These are phyloP conservation scores for Mucor circinelloides DNA, from an alignment of 371 early-diverging fungal species.

Conservation along the genomic window DNA sequence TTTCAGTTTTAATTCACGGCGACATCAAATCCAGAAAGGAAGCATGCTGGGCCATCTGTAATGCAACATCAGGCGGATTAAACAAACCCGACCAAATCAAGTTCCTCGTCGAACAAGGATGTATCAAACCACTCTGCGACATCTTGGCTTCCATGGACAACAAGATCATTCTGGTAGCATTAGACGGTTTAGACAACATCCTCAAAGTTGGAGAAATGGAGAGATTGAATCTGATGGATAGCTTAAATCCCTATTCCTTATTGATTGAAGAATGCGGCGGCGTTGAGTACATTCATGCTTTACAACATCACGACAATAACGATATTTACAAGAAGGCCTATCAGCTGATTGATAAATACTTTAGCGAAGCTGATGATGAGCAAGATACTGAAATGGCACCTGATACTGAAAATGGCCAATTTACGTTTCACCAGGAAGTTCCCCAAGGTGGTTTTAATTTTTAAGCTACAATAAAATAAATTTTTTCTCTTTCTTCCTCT, in stretches of 20 bases:
- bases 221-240: slow-evolving; percentile 48
- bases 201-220: slow-evolving; percentile 57
- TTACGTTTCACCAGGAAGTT: slow-evolving; percentile 63
- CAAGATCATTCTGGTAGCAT: slow-evolving; percentile 82
- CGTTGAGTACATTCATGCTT: slow-evolving; percentile 86
- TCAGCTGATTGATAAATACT: slow-evolving; percentile 91
- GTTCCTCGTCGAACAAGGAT: slow-evolving; percentile 78
- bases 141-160: slow-evolving; percentile 76
- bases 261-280: slow-evolving; percentile 91
- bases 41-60: slow-evolving; percentile 97
- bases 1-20: slow-evolving; percentile 80
- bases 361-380: slow-evolving; percentile 79
- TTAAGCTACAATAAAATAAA: slow-evolving; percentile 20
- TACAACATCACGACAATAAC: slow-evolving; percentile 89
- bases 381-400: slow-evolving; percentile 59
- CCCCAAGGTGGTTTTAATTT: slow-evolving; percentile 79
- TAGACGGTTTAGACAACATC: slow-evolving; percentile 91
- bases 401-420: slow-evolving; percentile 54
- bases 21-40: slow-evolving; percentile 49
- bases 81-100: slow-evolving; percentile 75
- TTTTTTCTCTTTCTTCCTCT: background rate
- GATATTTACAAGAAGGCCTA: slow-evolving; percentile 97
- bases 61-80: slow-evolving; percentile 86
- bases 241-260: slow-evolving; percentile 82
- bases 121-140: slow-evolving; percentile 87